Evolutionary conservation across 306 rosid genomes (phyloP), one percentile per base, ranked within the genome.

Genomic region (Mimosa bimucronata): DNA sequence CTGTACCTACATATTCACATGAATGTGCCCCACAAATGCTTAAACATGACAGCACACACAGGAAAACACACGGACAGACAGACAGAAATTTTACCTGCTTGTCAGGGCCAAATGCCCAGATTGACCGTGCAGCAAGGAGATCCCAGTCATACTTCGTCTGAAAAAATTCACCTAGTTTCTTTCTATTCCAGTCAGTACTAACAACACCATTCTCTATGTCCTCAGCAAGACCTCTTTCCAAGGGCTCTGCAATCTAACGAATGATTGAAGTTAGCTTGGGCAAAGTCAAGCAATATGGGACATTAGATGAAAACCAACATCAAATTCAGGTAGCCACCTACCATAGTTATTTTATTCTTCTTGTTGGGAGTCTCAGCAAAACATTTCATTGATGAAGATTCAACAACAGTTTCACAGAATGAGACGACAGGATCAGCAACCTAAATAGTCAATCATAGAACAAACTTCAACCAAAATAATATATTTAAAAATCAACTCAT

Each of bases 51-150:
- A 23, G 21, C 55, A 15, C 12, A 21, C 25, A 28, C 25, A 74
- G 44, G 53, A 3, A 29, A 8, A 40, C 15, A 61, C 46, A 70
- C 1, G 37, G 38, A 81, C n/a, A 81, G 29, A 44, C 9, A 38
- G 58, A 48, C 66, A 65, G 68, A 66, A 38, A 41, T 5, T 14
- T 71, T 87, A 94, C 99, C 97, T 91, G 99, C 88, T 93, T 93
- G 81, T 95, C 98, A 77, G 99, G 99, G 83, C 99, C 98, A 88
- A 95, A 95, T 75, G 99, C 98, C 99, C 98, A 95, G 78, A 95
- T 95, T 73, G 99, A 93, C 61, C 98, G 83, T 14, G 98, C 97
- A 82, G 99, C 99, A 71, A 95, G 99, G 66, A 95, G 93, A 86
- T 95, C 99, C 99, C 98, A 93, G 53, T 91, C 98, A 81, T 95